Conservation (phyloP, 2,329 filamentous ascomycete genomes). For the Penicillium frequentans region DNA sequence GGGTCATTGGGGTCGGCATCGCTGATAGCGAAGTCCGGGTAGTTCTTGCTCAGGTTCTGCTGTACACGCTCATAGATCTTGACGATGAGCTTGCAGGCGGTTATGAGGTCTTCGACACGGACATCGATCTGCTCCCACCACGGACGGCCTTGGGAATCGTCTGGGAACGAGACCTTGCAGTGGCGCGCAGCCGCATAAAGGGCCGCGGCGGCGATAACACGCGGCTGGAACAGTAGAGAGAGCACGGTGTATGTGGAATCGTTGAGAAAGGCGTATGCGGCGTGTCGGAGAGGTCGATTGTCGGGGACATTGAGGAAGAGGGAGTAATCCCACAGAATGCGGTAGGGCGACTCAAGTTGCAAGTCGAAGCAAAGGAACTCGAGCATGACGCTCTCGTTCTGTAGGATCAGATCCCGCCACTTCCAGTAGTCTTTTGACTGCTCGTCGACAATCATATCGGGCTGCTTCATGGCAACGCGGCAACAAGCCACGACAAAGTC, state of each 20-base stretch:
- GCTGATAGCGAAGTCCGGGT: slow-evolving; percentile 30
- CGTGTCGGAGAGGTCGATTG: slow-evolving; percentile 78
- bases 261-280: slow-evolving; percentile 91
- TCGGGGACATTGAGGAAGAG: slow-evolving; percentile 71
- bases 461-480: slow-evolving; percentile 91
- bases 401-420: slow-evolving; percentile 91
- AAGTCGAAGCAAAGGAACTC: slow-evolving; percentile 93
- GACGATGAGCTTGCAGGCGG: slow-evolving; percentile 74
- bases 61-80: slow-evolving; percentile 51
- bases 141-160: slow-evolving; percentile 70
- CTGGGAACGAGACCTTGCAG: slow-evolving; percentile 68
- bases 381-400: slow-evolving; percentile 88
- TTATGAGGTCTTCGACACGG: slow-evolving; percentile 66
- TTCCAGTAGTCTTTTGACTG: slow-evolving; percentile 98
- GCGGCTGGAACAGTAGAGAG: slow-evolving; percentile 75
- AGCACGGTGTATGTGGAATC: slow-evolving; percentile 83
- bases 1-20: slow-evolving; percentile 25
- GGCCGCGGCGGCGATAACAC: slow-evolving; percentile 79
- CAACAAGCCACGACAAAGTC: slow-evolving; percentile 92
- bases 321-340: slow-evolving; percentile 77
- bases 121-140: slow-evolving; percentile 87
- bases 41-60: slow-evolving; percentile 45
- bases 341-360: slow-evolving; percentile 84
- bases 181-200: slow-evolving; percentile 84
- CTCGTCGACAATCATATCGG: slow-evolving; percentile 86